phyloP scores from a whole-genome alignment of 441 rosid species.

The Daphne laureola region DNA sequence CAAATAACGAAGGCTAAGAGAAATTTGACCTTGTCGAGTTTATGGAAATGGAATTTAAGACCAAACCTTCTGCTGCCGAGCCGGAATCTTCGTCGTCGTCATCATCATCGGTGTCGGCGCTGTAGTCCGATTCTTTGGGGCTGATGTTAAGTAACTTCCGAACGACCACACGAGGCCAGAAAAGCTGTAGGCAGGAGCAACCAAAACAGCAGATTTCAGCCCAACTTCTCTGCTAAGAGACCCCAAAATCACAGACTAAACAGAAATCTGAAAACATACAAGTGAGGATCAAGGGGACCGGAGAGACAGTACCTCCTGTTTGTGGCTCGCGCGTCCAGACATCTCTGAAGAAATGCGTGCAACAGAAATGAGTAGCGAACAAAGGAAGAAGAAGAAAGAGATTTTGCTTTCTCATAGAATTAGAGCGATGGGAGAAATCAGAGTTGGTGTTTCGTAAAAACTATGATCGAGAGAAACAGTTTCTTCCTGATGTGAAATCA shows the following conservation, averaged over 20 bases:
- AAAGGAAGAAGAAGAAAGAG: not conserved
- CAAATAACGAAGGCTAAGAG: not conserved
- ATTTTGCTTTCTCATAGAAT: no score
- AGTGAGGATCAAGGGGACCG: not conserved
- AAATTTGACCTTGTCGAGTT: not conserved
- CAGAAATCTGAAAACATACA: not conserved
- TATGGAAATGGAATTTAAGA: not conserved
- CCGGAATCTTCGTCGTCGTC: conserved; percentile 21
- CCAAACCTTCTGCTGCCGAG: conserved; percentile 24
- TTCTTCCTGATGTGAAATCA: no score
- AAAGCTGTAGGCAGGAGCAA: conserved; percentile 56
- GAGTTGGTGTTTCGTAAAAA: not conserved
- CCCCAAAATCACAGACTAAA: conserved; percentile 2
- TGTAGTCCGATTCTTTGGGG: conserved; percentile 54
- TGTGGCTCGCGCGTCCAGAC: no score
- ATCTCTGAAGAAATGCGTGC: not conserved
- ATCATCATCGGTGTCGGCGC: conserved; percentile 60
- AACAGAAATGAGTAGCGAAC: not conserved
- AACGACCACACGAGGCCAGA: conserved; percentile 66
- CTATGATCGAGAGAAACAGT: not conserved
- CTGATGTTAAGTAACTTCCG: conserved; percentile 71
- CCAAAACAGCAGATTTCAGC: conserved; percentile 65
- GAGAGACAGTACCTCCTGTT: conserved; percentile 11
- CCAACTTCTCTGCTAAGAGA: conserved; percentile 45
- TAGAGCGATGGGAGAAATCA: no score